These are phyloP conservation scores for Saitozyma sp. DNA, from an alignment of 768 basidiomycete genomes.

Conservation along the genomic window DNA sequence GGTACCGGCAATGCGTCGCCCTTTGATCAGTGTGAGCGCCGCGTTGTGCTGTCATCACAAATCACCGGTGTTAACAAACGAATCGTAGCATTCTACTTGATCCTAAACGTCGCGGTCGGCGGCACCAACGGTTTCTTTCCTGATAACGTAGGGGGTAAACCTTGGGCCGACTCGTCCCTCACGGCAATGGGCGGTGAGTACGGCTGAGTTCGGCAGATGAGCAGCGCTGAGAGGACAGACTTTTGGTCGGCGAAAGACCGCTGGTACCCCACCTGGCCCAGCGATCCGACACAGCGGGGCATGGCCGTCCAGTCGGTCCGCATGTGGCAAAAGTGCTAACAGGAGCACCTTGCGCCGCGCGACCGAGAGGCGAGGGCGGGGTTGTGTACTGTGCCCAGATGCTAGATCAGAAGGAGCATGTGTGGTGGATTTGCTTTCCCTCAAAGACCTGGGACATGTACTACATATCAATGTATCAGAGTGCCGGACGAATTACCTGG, in stretches of 20 bases:
- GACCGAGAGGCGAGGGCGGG: no score
- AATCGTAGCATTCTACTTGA: slow-evolving; percentile 68
- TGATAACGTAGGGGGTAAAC: slow-evolving; percentile 63
- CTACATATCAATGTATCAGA: no score
- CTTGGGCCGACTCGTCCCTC: slow-evolving; percentile 40
- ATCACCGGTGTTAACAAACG: not conserved
- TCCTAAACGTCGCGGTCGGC: slow-evolving; percentile 77
- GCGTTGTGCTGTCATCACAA: not conserved
- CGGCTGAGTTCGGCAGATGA: no score
- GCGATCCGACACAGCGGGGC: slow-evolving; percentile 21
- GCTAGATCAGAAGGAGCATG: no score
- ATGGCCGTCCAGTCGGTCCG: slow-evolving; percentile 28
- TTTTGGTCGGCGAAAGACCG: slow-evolving; percentile 26
- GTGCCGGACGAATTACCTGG: no score
- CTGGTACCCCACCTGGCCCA: slow-evolving; percentile 32
- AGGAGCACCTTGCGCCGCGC: not conserved
- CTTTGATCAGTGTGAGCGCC: slow-evolving; percentile 68
- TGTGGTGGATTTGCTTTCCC: no score
- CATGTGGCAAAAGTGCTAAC: slow-evolving; percentile 15
- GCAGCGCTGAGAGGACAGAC: no score
- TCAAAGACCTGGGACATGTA: no score
- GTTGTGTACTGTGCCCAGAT: no score
- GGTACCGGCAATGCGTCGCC: slow-evolving; percentile 41
- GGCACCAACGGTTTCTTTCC: slow-evolving; percentile 93
- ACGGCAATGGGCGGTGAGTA: no score